Percentiles rank a stretch among this genome's conserved stretches.
These are phyloP conservation scores for Penicillium crustosum DNA, from an alignment of 2,329 filamentous ascomycete species.

Conservation along the genomic window DNA sequence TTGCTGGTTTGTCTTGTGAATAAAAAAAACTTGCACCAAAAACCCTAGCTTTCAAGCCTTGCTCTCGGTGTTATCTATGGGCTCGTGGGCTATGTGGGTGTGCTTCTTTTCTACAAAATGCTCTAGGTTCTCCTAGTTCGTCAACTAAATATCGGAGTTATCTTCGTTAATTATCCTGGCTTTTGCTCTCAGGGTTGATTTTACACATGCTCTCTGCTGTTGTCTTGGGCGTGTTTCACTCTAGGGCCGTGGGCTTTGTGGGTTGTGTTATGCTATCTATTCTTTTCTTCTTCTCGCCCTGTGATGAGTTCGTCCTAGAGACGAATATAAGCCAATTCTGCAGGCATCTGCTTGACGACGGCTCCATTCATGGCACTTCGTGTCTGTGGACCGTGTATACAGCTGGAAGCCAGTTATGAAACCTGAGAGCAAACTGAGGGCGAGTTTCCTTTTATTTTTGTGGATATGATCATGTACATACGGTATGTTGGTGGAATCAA, in stretches of 20 bases:
- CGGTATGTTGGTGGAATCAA: not conserved
- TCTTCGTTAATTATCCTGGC: not conserved
- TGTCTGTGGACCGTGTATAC: not conserved
- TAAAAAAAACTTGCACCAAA: not conserved
- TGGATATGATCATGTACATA: not conserved
- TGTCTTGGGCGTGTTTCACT: not conserved
- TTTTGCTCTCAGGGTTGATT: not conserved
- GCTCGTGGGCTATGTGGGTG: not conserved
- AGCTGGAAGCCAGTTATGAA: slow-evolving; percentile 10
- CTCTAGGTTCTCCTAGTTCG: not conserved
- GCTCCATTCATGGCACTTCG: not conserved
- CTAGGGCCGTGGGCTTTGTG: not conserved
- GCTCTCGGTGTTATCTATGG: not conserved
- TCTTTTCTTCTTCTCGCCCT: not conserved
- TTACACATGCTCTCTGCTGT: not conserved
- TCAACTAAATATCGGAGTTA: too few species aligned
- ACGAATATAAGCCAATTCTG: slow-evolving; percentile 14
- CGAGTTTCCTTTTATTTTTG: not conserved
- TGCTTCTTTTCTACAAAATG: not conserved
- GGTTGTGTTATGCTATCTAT: not conserved
- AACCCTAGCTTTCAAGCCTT: not conserved
- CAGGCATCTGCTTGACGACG: slow-evolving; percentile 8
- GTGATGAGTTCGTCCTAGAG: slow-evolving; percentile 6
- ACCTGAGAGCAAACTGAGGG: slow-evolving; percentile 13
- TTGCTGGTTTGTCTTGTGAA: not conserved